A percentile compares a stretch with the other conserved stretches of the same genome.
Evolutionary conservation across 225 moss, liverwort and hornwort species (phyloP).

Genomic region (Antitrichia curtipendula): DNA sequence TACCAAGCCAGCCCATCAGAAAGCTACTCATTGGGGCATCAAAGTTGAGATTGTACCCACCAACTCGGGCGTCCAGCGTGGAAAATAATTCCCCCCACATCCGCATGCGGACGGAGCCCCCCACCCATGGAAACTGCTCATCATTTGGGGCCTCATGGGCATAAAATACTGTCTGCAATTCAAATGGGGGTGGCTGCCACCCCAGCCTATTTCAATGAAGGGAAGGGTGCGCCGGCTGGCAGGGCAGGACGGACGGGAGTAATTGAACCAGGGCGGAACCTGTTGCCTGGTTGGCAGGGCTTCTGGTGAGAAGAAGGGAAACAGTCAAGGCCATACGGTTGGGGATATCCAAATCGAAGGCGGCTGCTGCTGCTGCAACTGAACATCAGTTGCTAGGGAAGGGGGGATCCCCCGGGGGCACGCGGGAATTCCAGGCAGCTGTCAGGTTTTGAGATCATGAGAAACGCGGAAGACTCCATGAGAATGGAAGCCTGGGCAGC

Average conservation of each 20-base stretch:
- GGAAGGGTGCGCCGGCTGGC: neutral
- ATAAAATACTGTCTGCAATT: neutral
- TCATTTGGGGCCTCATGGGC: neutral
- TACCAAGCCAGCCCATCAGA: neutral
- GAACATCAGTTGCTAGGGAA: neutral
- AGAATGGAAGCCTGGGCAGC: neutral
- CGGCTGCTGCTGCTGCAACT: neutral
- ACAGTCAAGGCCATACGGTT: neutral
- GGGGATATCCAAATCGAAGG: neutral
- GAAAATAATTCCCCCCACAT: neutral
- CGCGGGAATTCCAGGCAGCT: neutral
- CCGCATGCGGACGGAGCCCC: neutral
- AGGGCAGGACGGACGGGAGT: neutral
- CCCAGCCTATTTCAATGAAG: neutral
- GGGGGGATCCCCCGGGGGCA: neutral
- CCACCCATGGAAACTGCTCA: neutral
- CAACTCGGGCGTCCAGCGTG: neutral
- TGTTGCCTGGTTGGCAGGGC: neutral
- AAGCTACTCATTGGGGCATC: constrained; percentile 21
- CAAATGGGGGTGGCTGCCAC: neutral
- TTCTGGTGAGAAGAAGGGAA: neutral
- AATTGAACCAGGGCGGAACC: neutral
- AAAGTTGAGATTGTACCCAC: neutral
- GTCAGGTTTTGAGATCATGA: neutral
- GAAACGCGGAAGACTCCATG: neutral